Percentiles rank a stretch among this genome's conserved stretches.
Conservation (phyloP, 208 protist genomes). For the Trypanosoma scelopori region DNA sequence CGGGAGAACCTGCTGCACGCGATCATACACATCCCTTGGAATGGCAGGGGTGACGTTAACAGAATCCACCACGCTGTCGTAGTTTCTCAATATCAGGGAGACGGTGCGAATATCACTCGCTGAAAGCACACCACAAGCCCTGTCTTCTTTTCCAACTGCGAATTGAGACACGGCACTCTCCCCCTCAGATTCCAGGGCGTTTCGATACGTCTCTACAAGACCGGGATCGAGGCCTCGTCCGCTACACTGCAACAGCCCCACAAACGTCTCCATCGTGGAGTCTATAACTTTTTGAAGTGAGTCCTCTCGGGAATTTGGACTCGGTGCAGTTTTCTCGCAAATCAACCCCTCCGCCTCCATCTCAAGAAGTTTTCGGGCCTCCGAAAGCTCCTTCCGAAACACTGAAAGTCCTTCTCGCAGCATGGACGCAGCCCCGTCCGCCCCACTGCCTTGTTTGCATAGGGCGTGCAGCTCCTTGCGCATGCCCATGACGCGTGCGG, state of each 20-base stretch:
- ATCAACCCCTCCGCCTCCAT: not conserved
- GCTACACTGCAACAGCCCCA: slow-evolving; percentile 2
- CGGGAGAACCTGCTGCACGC: slow-evolving; percentile 28
- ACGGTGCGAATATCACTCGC: slow-evolving; percentile 23
- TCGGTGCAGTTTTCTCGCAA: not conserved
- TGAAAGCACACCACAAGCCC: not conserved
- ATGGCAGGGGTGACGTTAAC: not conserved
- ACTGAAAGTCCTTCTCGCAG: slow-evolving; percentile 3
- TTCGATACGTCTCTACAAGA: slow-evolving; percentile 22
- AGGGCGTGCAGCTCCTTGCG: slow-evolving; percentile 6
- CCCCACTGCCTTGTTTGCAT: not conserved
- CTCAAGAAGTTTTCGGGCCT: not conserved
- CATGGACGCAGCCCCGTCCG: not conserved
- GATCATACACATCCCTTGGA: slow-evolving; percentile 28
- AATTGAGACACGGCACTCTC: slow-evolving; percentile 11
- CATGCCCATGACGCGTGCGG: not conserved
- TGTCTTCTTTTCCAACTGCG: not conserved
- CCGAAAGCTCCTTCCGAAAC: slow-evolving; percentile 10
- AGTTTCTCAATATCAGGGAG: slow-evolving; percentile 33
- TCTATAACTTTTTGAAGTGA: slow-evolving; percentile 10
- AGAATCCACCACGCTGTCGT: slow-evolving; percentile 1
- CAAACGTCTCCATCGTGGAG: slow-evolving; percentile 25
- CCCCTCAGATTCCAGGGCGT: slow-evolving; percentile 14
- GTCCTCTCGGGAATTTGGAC: slow-evolving; percentile 1
- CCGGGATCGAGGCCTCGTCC: not conserved